Base-by-base conservation (phyloP, 768 basidiomycete genomes). In the Lentinula guzmanii region DNA sequence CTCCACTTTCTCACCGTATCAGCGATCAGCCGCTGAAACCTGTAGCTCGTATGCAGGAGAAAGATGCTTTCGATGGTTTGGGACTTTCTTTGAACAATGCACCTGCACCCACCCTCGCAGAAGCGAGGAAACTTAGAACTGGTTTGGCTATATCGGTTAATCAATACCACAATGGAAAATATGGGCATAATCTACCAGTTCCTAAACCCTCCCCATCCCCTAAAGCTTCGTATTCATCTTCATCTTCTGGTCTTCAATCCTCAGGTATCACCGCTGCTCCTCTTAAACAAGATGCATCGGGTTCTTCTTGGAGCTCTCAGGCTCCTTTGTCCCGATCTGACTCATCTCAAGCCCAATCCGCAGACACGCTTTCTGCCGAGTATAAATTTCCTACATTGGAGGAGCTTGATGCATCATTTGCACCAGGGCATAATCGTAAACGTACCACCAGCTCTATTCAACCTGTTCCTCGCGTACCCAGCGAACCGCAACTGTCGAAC, bases 311-410 rank as follows among this genome's bases (percentile, higher is more conserved):
- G 65, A 70, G 66, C 52, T 67, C 71, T 41, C 68, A 67, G 45
- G 67, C 72, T 2, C 70, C 69, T 31, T 61, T 76, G 48, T 70
- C 76, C 51, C 66, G 72, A 28, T 68, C 71, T 7, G 63, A 71
- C 9, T 64, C 70, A 21, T 69, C 79, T 61, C 69, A 68, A 16
- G 76, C 75, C 43, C 67, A 33, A 34, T 37, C 59, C n/a, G 5
- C 69, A 43, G 76, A 79, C 21, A 77, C 79, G 34, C 69, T 80
- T 24, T 75, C 81, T 46, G 82, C 78, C 16, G 93, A 95, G 71
- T 80, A 85, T 34, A 81, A 91, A 57, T 97, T 91, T 71, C 95
- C 95, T 0, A 90, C 95, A 0, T 75, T 97, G 45, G 95, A 96
- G 70, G 89, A 91, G 62, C 76, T 95, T 5, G 89, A 93, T 71